These are phyloP conservation scores for Phtheirospermum japonicum DNA, from an alignment of 257 asterid species.

Conservation along the genomic window DNA sequence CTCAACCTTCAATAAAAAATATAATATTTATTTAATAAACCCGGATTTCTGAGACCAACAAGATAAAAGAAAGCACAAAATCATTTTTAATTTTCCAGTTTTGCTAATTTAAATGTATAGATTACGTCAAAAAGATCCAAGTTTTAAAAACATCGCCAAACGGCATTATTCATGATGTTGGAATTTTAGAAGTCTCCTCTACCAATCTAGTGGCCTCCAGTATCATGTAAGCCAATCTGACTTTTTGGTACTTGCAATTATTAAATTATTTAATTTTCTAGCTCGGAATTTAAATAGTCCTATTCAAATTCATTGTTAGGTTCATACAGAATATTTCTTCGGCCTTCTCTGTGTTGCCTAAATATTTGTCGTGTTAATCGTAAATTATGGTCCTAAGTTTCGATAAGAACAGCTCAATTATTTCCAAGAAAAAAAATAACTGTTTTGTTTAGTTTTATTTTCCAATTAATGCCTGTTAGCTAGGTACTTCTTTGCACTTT, in stretches of 20 bases:
- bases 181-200: neutral
- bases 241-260: neutral
- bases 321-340: neutral
- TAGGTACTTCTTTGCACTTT: too few relatives aligned
- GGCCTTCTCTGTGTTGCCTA: neutral
- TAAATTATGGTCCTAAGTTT: too few relatives aligned
- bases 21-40: too few relatives aligned
- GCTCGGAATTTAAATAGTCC: too few relatives aligned
- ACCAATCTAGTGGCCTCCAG: neutral
- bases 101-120: neutral
- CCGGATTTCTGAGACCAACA: too few relatives aligned
- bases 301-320: neutral
- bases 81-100: neutral
- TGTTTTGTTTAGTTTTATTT: too few relatives aligned
- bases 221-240: neutral
- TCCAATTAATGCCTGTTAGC: too few relatives aligned
- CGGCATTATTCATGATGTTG: slow-evolving; percentile 17
- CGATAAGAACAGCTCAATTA: too few relatives aligned
- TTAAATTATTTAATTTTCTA: neutral
- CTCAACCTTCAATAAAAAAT: too few relatives aligned
- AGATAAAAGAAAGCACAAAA: neutral
- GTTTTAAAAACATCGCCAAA: neutral
- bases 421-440: too few relatives aligned
- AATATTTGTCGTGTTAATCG: too few relatives aligned
- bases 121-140: neutral